Evolutionary conservation across 371 early-diverging fungal species (phyloP), one percentile per base, ranked within the genome.

Genomic region (Mortierella sp.): DNA sequence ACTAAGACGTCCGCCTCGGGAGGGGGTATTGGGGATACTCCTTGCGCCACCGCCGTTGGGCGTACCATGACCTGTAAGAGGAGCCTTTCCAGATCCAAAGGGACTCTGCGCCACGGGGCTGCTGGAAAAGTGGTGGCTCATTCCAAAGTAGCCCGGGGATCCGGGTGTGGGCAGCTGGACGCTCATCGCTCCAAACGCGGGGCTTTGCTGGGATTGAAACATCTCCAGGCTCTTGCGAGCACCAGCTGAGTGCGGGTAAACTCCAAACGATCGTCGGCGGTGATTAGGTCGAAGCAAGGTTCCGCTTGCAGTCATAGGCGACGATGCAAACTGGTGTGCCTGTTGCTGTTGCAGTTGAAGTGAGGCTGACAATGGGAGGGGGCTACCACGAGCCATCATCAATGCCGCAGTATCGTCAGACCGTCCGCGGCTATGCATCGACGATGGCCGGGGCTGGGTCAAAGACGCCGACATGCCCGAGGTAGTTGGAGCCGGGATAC

Each of bases 11-110:
- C 77, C 79, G 41, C 69, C 75, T 16, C 67, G 73, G n/a, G 74
- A 77, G 0, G 82, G 82, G 22, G 82, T 81, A 44, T 77, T 81
- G 2, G 81, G 81, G 6, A 70, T n/a, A 45, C 81, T 81, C 13
- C 67, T 69, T 37, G 70, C 71, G 1, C 70, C 55, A 13, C 55
- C 48, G 6, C 58, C 55, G 14, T 14, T 31, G 22, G 61, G 61
- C 7, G 61, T 34, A 39, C 61, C 61, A 37, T 19, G 34, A 19
- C 64, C 41, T n/a, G 44, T 29, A 16, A 40, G 16, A 24, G 37
- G 29, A 31, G 68, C 55, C 47, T 69, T 73, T 26, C 73, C 68
- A 43, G 65, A 69, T 8, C 80, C 80, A 76, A 73, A 66, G 9
- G 80, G 76, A 34, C 76, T 80, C 44, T 71, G 68, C 16, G 43